phyloP scores from a whole-genome alignment of 306 rosid genomes.

The Pueraria montana region DNA sequence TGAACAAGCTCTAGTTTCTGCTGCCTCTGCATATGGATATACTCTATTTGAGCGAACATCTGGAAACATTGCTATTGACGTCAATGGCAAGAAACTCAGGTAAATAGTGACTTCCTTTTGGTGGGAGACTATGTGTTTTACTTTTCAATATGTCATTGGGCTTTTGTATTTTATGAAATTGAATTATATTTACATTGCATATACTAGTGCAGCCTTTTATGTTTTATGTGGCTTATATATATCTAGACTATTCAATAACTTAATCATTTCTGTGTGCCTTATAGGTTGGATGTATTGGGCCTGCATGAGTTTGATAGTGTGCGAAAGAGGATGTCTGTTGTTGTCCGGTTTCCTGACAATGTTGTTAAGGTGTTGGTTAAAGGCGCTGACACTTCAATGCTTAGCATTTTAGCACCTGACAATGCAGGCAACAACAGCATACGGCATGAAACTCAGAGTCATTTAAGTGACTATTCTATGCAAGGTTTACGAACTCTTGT shows the following conservation, averaged over 20 bases:
- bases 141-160: not conserved
- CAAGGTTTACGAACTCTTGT: constrained; percentile 88
- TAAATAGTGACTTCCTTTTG: constrained; percentile 53
- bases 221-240: constrained; percentile 8
- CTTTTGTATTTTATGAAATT: not conserved
- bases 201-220: not conserved
- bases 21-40: constrained; percentile 85
- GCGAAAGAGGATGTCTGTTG: constrained; percentile 71
- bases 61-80: constrained; percentile 76
- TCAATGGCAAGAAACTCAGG: constrained; percentile 83
- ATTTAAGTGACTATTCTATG: constrained; percentile 74
- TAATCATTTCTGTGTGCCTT: constrained; percentile 39
- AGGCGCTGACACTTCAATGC: constrained; percentile 57
- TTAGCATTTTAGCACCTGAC: constrained; percentile 60
- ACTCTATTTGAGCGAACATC: constrained; percentile 88
- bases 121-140: not conserved
- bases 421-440: constrained; percentile 40
- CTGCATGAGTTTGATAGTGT: constrained; percentile 90
- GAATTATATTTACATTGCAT: constrained; percentile 7
- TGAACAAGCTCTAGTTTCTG: constrained; percentile 86
- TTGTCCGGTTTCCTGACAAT: constrained; percentile 42
- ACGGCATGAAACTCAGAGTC: constrained; percentile 58
- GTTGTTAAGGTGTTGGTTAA: constrained; percentile 45
- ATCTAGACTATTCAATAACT: constrained; percentile 16
- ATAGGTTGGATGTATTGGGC: constrained; percentile 88